Evolutionary conservation across 139 green algal species (phyloP).

Genomic region (Chlorella sp.): DNA sequence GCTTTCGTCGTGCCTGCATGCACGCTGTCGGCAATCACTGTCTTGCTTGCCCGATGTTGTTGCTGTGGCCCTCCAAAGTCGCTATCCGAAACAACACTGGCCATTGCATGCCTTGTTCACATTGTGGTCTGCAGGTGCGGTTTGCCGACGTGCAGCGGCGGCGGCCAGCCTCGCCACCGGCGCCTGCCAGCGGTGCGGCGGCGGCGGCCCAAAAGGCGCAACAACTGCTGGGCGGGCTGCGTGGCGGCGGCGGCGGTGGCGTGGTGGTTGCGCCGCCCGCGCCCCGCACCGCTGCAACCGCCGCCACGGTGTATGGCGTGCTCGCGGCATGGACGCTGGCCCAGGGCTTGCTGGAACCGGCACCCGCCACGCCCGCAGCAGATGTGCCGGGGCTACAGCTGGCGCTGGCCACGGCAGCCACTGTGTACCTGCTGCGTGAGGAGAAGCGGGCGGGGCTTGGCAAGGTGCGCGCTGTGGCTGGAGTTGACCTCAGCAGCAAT

Average conservation of each 20-base stretch:
- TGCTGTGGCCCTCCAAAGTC: too few species aligned
- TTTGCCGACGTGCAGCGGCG: constrained; percentile 59
- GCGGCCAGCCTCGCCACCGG: not conserved
- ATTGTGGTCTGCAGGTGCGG: constrained; percentile 1
- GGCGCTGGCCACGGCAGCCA: constrained; percentile 70
- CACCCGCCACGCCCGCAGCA: constrained; percentile 46
- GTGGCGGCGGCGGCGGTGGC: constrained; percentile 32
- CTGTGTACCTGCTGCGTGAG: constrained; percentile 83
- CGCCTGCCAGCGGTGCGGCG: not conserved
- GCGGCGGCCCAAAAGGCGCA: constrained; percentile 2
- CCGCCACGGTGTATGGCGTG: constrained; percentile 4
- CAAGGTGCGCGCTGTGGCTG: constrained; percentile 3
- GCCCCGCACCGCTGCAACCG: not conserved
- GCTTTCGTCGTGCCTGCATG: not conserved
- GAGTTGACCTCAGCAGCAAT: too few species aligned
- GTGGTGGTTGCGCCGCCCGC: not conserved
- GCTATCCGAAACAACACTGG: too few species aligned
- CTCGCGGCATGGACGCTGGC: constrained; percentile 58
- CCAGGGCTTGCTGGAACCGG: constrained; percentile 61
- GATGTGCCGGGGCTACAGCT: constrained; percentile 85
- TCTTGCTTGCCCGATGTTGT: not conserved
- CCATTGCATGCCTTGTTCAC: too few species aligned
- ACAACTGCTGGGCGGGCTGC: constrained; percentile 24
- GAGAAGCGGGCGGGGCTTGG: constrained; percentile 75
- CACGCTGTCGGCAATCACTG: not conserved